Evolutionary conservation across 140 eudicot species (phyloP).

Genomic region (Erigeron philadelphicus): DNA sequence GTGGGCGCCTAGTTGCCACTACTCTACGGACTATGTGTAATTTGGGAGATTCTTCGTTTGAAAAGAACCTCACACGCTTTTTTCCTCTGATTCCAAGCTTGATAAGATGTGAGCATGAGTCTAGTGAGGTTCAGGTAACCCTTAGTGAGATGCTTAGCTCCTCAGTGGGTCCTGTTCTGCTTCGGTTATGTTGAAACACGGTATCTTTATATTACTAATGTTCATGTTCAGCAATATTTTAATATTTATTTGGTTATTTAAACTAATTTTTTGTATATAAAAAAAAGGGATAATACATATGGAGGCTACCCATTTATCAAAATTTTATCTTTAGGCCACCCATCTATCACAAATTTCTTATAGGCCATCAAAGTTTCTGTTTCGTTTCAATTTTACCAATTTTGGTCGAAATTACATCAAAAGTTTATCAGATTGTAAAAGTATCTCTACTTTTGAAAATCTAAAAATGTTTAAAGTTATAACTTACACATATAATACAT

Average conservation of each 20-base stretch:
- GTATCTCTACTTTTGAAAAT: too few relatives aligned
- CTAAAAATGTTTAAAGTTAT: too few relatives aligned
- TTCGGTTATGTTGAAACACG: slow-evolving; percentile 50
- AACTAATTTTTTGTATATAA: too few relatives aligned
- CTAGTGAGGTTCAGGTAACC: slow-evolving; percentile 73
- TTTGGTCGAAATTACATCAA: too few relatives aligned
- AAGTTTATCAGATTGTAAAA: too few relatives aligned
- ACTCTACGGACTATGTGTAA: slow-evolving; percentile 63
- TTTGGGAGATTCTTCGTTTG: slow-evolving; percentile 58
- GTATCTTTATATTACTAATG: slow-evolving; percentile 23
- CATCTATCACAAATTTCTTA: too few relatives aligned
- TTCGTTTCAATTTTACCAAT: too few relatives aligned
- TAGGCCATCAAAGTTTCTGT: too few relatives aligned
- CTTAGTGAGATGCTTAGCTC: slow-evolving; percentile 74
- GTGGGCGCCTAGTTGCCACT: slow-evolving; percentile 69
- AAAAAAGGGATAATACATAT: too few relatives aligned
- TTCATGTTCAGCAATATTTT: slow-evolving; percentile 4
- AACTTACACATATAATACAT: too few relatives aligned
- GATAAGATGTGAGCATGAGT: slow-evolving; percentile 89
- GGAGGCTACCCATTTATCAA: too few relatives aligned
- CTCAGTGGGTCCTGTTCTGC: slow-evolving; percentile 73
- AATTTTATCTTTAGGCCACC: too few relatives aligned
- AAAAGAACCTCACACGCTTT: slow-evolving; percentile 47
- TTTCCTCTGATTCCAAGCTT: slow-evolving; percentile 63
- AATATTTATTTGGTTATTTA: slow-evolving; percentile 6